These are phyloP conservation scores for Suhomyces kilbournensis DNA, from an alignment of 805 yeast species.

Conservation along the genomic window DNA sequence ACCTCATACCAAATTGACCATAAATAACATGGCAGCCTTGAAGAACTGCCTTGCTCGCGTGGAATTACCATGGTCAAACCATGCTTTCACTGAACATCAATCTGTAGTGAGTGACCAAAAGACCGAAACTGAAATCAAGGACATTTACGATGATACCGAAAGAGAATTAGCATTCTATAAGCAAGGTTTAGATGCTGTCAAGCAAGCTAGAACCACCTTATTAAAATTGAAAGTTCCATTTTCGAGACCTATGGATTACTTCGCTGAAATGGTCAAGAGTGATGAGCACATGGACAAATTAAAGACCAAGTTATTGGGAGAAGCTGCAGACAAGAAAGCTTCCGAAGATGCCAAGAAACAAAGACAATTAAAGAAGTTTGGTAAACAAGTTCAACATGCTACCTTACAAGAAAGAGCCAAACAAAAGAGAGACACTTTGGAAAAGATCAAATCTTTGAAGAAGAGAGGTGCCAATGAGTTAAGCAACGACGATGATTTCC, in stretches of 20 bases:
- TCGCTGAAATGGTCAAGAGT: slow-evolving; percentile 97
- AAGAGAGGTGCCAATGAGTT: slow-evolving; percentile 80
- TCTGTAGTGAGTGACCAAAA: slow-evolving; percentile 58
- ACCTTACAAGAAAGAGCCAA: slow-evolving; percentile 90
- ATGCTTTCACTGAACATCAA: slow-evolving; percentile 82
- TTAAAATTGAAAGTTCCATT: slow-evolving; percentile 77
- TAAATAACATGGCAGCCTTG: slow-evolving; percentile 84
- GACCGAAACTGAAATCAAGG: slow-evolving; percentile 68
- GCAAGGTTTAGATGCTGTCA: slow-evolving; percentile 85
- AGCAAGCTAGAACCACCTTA: slow-evolving; percentile 63
- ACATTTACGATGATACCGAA: slow-evolving; percentile 92
- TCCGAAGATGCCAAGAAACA: slow-evolving; percentile 92
- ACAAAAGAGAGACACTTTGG: slow-evolving; percentile 87
- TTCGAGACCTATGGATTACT: slow-evolving; percentile 90
- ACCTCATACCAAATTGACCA: slow-evolving; percentile 84
- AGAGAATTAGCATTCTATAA: slow-evolving; percentile 94
- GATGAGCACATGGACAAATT: slow-evolving; percentile 98
- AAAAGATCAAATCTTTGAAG: slow-evolving; percentile 86
- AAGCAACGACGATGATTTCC: slow-evolving; percentile 67
- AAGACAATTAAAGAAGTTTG: slow-evolving; percentile 92
- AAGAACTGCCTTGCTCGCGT: slow-evolving; percentile 66
- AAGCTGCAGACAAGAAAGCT: slow-evolving; percentile 81
- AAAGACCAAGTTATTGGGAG: slow-evolving; percentile 74
- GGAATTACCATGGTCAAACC: slow-evolving; percentile 60
- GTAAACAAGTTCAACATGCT: slow-evolving; percentile 94